Percentiles rank a stretch among this genome's conserved stretches.
Evolutionary conservation across 129 eudicot genomes (phyloP).

Genomic region (Saposhnikovia divaricata): DNA sequence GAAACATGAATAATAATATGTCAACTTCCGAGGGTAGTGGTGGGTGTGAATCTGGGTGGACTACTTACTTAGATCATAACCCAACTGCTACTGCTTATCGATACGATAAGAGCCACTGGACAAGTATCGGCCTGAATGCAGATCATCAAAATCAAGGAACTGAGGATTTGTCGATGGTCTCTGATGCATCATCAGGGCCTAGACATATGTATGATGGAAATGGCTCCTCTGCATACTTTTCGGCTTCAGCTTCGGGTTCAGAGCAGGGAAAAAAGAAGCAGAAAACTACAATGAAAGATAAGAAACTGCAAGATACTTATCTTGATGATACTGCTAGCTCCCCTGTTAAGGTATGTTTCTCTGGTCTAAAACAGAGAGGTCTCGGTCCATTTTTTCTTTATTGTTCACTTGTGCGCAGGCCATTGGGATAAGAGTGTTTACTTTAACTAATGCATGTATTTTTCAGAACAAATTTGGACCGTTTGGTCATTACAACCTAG

Average conservation of each 20-base stretch:
- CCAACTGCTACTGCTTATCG: constrained; percentile 17
- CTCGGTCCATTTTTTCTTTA: background rate
- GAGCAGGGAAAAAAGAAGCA: constrained; percentile 6
- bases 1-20: constrained; percentile 2
- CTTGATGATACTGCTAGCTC: constrained; percentile 79
- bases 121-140: constrained; percentile 7
- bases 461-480: background rate
- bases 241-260: background rate
- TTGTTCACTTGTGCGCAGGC: background rate
- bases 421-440: background rate
- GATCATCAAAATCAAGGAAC: constrained; percentile 15
- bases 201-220: constrained; percentile 23
- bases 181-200: constrained; percentile 67
- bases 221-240: constrained; percentile 1
- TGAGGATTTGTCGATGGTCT: constrained; percentile 53
- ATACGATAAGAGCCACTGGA: background rate
- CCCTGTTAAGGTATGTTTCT: constrained; percentile 25
- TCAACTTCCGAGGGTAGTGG: constrained; percentile 41
- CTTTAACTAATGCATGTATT: constrained; percentile 16
- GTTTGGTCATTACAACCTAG: background rate
- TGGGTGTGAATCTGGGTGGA: constrained; percentile 64
- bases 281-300: constrained; percentile 12
- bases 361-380: background rate
- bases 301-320: constrained; percentile 10
- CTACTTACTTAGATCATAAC: constrained; percentile 38